These are phyloP conservation scores for Hypholoma sublateritium DNA, from an alignment of 768 basidiomycete species.

Conservation along the genomic window DNA sequence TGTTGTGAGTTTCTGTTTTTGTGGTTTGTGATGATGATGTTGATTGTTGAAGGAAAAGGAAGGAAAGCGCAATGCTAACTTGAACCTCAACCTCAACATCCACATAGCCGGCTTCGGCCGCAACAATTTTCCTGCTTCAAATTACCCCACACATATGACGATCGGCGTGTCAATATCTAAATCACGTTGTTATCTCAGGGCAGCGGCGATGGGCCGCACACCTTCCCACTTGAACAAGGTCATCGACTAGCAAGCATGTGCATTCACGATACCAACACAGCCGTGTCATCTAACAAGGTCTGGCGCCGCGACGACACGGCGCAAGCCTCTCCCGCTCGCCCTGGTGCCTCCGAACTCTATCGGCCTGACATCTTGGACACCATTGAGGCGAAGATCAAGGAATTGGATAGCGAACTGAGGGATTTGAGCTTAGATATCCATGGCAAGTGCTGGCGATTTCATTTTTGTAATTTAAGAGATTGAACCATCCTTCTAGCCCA, in stretches of 20 bases:
- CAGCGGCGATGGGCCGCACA: too few species aligned
- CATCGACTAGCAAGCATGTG: constrained; percentile 18
- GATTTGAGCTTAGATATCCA: constrained; percentile 72
- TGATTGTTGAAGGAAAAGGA: too few species aligned
- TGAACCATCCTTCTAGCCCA: constrained; percentile 42
- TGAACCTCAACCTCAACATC: too few species aligned
- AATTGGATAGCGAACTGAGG: constrained; percentile 54
- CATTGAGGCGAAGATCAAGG: constrained; percentile 57
- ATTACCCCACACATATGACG: too few species aligned
- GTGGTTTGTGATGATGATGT: too few species aligned
- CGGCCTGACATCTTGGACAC: constrained; percentile 58
- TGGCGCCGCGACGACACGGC: constrained; percentile 46
- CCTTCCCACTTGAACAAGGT: too few species aligned
- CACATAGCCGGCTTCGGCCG: too few species aligned
- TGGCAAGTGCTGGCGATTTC: constrained; percentile 34
- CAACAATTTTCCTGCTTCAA: too few species aligned
- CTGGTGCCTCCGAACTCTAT: constrained; percentile 38
- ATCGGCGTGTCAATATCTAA: too few species aligned
- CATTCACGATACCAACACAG: constrained; percentile 16
- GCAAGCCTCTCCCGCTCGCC: constrained; percentile 25
- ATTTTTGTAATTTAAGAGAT: neutral
- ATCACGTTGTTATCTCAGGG: too few species aligned
- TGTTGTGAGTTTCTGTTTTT: too few species aligned
- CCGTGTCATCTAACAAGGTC: constrained; percentile 17
- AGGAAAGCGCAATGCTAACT: too few species aligned